Conservation (phyloP, 2,329 filamentous ascomycete species). For the Tolypocladium inflatum region DNA sequence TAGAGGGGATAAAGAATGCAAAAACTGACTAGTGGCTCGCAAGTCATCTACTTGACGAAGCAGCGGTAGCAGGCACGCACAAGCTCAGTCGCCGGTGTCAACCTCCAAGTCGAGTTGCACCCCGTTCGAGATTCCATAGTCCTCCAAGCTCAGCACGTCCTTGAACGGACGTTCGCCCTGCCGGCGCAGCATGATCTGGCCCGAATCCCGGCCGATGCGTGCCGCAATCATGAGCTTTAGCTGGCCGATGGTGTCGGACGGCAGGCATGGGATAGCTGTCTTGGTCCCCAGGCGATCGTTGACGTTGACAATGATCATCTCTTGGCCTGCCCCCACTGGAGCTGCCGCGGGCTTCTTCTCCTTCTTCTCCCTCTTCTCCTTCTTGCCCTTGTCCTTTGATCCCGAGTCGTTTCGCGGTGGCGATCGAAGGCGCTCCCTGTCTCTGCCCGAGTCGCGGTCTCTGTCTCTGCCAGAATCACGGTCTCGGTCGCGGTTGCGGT, state of each 20-base stretch:
- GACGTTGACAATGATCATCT: constrained; percentile 89
- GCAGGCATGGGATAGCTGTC: constrained; percentile 80
- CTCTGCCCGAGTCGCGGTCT: constrained; percentile 16
- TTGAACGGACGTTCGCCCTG: constrained; percentile 93
- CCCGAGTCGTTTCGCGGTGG: constrained; percentile 15
- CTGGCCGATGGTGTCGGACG: constrained; percentile 71
- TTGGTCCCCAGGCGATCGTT: constrained; percentile 97
- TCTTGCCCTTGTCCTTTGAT: constrained; percentile 23
- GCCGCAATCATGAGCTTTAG: constrained; percentile 91
- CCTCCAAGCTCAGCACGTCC: constrained; percentile 75
- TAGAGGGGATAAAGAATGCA: neutral
- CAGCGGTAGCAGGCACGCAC: neutral
- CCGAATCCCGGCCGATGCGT: constrained; percentile 77
- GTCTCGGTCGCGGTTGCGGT: constrained; percentile 25
- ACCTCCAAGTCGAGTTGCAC: constrained; percentile 60
- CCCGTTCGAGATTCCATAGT: constrained; percentile 91
- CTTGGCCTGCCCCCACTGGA: constrained; percentile 40
- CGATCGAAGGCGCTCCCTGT: constrained; percentile 9
- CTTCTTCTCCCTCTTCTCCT: constrained; percentile 29
- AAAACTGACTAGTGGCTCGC: neutral
- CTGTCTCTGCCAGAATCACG: constrained; percentile 18
- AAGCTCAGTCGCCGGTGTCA: constrained; percentile 46
- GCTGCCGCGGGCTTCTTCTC: constrained; percentile 14
- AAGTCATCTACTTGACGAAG: neutral
- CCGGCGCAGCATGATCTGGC: constrained; percentile 85